Conservation (phyloP, 2,329 filamentous ascomycete genomes). For the Didymella glomerata region DNA sequence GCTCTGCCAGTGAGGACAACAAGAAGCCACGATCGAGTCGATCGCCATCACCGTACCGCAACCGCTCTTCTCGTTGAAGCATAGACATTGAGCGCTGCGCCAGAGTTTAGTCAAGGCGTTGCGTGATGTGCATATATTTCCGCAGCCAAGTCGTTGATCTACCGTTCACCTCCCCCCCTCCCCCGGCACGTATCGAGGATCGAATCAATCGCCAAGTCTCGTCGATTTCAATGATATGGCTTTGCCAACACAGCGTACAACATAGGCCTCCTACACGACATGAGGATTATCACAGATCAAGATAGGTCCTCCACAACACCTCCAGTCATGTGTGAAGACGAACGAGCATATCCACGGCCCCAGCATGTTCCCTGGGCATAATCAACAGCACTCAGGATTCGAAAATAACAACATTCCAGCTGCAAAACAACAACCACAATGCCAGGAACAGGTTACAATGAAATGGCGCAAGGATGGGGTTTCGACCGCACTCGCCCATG, state of each 20-base stretch:
- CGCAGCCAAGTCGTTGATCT: background rate
- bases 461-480: constrained; percentile 3
- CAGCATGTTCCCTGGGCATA: background rate
- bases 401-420: background rate
- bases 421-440: background rate
- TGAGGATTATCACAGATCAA: background rate
- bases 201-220: background rate
- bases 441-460: background rate
- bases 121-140: background rate
- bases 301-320: background rate
- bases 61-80: constrained; percentile 5
- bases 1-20: constrained; percentile 21
- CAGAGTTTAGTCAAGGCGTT: background rate
- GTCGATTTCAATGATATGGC: background rate
- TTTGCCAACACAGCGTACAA: background rate
- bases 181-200: background rate
- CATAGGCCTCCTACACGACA: background rate
- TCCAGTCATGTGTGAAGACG: background rate
- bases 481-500: background rate
- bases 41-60: constrained; percentile 14
- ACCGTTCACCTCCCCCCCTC: too few species aligned
- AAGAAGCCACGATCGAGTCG: constrained; percentile 19
- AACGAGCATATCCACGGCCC: background rate
- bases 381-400: background rate
- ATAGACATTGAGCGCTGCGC: background rate